phyloP scores from a whole-genome alignment of 2,329 filamentous ascomycete genomes.

The Alternaria triticimaculans region DNA sequence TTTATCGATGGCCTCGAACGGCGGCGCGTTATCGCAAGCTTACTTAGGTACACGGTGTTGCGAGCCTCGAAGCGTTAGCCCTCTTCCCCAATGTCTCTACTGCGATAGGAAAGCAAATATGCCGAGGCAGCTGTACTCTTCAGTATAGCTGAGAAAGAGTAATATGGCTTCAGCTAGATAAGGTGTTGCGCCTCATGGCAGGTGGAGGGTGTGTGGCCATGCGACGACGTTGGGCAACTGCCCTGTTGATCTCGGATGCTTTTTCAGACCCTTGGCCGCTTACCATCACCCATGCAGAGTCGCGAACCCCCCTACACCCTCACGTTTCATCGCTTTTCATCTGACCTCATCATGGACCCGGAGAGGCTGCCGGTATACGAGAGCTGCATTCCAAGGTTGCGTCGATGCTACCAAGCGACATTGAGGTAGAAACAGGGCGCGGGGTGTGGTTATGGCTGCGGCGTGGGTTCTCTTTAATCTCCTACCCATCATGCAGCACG shows the following conservation, averaged over 20 bases:
- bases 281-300: neutral
- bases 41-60: neutral
- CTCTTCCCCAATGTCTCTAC: neutral
- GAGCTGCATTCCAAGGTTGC: neutral
- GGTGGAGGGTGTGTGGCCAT: neutral
- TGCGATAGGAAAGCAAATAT: slow-evolving; percentile 1
- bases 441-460: neutral
- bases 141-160: neutral
- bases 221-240: slow-evolving; percentile 3
- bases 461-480: neutral
- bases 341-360: neutral
- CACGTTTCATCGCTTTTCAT: neutral
- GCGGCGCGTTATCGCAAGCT: neutral
- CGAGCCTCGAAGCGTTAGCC: neutral
- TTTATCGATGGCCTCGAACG: neutral
- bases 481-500: neutral
- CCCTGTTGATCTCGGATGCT: slow-evolving; percentile 4
- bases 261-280: neutral
- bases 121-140: neutral
- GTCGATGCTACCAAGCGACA: neutral
- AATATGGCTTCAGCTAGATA: neutral
- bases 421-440: neutral
- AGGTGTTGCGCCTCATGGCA: neutral
- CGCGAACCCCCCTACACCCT: neutral
- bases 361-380: neutral